Evolutionary conservation across 139 green algal genomes (phyloP), one percentile per base, ranked within the genome.

Genomic region (Auxenochlorella protothecoides): DNA sequence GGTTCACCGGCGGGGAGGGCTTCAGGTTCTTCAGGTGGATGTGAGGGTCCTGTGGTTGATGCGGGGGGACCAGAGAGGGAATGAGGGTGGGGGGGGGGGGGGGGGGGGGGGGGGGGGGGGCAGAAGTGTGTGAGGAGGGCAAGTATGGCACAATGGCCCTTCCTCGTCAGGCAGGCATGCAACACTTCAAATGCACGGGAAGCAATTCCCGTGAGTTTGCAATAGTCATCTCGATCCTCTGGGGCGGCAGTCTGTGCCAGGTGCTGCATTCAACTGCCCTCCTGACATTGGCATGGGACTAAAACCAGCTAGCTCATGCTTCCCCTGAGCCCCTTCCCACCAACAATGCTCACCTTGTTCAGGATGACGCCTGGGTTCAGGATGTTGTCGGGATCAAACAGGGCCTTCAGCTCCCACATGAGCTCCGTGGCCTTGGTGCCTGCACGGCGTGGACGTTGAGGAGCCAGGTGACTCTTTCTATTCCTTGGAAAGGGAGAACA

Each of bases 351-450:
- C 59, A 81, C 80, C 63, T 78, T 76, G 79, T 90, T 92, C n/a
- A 92, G 76, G 55, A 92, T 84, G 56, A 91, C 84, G 59, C 93
- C 89, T 5, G 93, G 93, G 88, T 98, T 98, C 72, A 98, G 87
- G 14, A 95, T 83, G 63, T 87, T 85, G 59, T 85, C 78, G 44
- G 93, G 92, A 85, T 98, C 93, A 77, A 98, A 98, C 70, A 98
- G 78, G 59, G 83, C 78, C 86, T 98, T 98, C 9, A 98, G 84
- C 85, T 96, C 84, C 93, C 93, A 98, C 93, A 98, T 98, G 11
- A 98, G 84, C 67, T 96, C 89, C 70, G 91, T 93, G 8, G 93
- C 93, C 78, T 93, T 93, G 66, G 66, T 85, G 72, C 92, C 91
- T 76, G 72, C 27, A 54, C 13, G 11, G 53, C 6, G 53, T 4